Evolutionary conservation across 2,329 filamentous ascomycete genomes (phyloP).

Genomic region (Diaporthe caulivora): DNA sequence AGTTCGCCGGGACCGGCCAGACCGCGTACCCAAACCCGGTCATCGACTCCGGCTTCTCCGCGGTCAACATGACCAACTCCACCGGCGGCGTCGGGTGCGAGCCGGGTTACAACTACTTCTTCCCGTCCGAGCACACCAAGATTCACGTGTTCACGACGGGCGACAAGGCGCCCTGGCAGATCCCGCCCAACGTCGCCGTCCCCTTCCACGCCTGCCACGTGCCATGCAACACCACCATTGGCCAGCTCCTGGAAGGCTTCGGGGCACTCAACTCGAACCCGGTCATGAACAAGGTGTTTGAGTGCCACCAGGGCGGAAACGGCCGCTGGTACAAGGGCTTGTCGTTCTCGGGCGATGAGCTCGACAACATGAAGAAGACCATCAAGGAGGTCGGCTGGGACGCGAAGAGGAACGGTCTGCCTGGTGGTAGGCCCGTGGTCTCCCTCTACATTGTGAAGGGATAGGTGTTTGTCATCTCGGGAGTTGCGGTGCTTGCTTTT

Average conservation of each 20-base stretch:
- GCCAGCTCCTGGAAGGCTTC: slow-evolving; percentile 69
- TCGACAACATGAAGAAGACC: slow-evolving; percentile 60
- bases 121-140: slow-evolving; percentile 68
- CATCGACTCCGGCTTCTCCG: slow-evolving; percentile 60
- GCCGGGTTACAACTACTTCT: slow-evolving; percentile 74
- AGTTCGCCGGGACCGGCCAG: slow-evolving; percentile 47
- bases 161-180: slow-evolving; percentile 65
- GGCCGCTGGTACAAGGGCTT: slow-evolving; percentile 72
- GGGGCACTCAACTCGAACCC: slow-evolving; percentile 64
- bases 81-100: slow-evolving; percentile 70
- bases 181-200: slow-evolving; percentile 55
- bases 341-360: slow-evolving; percentile 63
- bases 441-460: slow-evolving; percentile 71
- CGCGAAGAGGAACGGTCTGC: slow-evolving; percentile 58
- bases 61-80: slow-evolving; percentile 67
- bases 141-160: slow-evolving; percentile 68
- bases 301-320: slow-evolving; percentile 66
- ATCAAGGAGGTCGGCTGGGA: slow-evolving; percentile 73
- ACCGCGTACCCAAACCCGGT: slow-evolving; percentile 56
- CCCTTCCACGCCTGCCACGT: slow-evolving; percentile 65
- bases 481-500: background rate
- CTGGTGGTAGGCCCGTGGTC: slow-evolving; percentile 65
- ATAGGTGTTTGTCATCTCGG: slow-evolving; percentile 43
- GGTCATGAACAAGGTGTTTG: slow-evolving; percentile 69
- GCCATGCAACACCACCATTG: slow-evolving; percentile 64